Evolutionary conservation across 306 rosid species (phyloP), one percentile per base, ranked within the genome.

Genomic region (Morella rubra): DNA sequence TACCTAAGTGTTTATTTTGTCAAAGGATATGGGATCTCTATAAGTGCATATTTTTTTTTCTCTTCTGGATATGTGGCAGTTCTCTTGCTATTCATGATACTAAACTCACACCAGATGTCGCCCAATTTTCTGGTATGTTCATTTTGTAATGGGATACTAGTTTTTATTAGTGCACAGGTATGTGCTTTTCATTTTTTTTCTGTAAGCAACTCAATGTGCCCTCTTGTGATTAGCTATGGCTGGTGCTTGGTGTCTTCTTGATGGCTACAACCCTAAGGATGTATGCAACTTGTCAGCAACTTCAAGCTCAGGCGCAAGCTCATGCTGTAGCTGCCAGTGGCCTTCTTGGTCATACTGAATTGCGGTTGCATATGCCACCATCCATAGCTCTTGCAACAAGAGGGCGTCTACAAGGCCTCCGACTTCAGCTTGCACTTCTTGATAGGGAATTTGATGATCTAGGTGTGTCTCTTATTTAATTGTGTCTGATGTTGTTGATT

Each of bases 251-350:
- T 70, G 99, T 95, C 81, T 95, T 95, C 86, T 73, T 95, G 86
- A 91, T 91, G 97, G 97, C 99, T 55, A 95, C 99, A 73, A 89
- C 92, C 44, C 83, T 92, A 77, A 85, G 99, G 87, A 92, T 95
- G 99, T 95, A 95, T 16, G 99, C 99, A 54, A 92, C 98, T 60
- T 95, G 97, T 84, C 98, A 95, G 73, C 97, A 92, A 77, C 98
- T 95, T 73, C 98, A 94, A 84, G 93, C 97, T 14, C 97, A 95
- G 84, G 97, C 97, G 79, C 99, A 95, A 85, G 96, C 91, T 76
- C 96, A 91, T 85, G 96, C 96, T 46, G 90, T 85, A 6, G 92
- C 96, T 58, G 91, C 91, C 74, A 82, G 96, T 84, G 97, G 96
- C 66, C 90, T 95, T 85, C 92, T 92, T 53, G 95, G 96, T 51